Evolutionary conservation across 257 asterid species (phyloP).

Genomic region (Solanum okadae): DNA sequence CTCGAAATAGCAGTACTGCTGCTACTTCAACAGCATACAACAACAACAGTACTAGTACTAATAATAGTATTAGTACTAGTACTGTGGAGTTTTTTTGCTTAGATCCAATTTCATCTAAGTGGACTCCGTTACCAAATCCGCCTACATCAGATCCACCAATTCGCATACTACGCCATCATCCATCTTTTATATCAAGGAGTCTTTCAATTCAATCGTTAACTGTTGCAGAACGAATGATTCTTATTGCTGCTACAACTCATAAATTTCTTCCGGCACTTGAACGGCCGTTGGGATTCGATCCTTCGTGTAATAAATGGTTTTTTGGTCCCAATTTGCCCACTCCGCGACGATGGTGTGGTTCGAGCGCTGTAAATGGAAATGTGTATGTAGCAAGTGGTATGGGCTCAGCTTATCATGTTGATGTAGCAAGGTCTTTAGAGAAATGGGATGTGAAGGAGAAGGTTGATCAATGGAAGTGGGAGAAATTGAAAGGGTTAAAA

Average conservation of each 20-base stretch:
- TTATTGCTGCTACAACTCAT: conserved; percentile 46
- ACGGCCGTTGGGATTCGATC: conserved; percentile 48
- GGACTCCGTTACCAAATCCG: conserved; percentile 50
- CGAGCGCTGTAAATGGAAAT: conserved; percentile 22
- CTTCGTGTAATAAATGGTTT: conserved; percentile 38
- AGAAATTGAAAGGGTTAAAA: conserved; percentile 19
- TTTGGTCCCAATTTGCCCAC: conserved; percentile 41
- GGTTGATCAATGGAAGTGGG: conserved; percentile 46
- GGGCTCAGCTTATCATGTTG: conserved; percentile 29
- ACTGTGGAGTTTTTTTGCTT: conserved; percentile 27
- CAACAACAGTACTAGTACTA: background rate
- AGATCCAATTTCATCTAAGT: conserved; percentile 49
- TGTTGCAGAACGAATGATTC: conserved; percentile 21
- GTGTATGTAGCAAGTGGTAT: conserved; percentile 54
- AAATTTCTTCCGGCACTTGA: conserved; percentile 45
- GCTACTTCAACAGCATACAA: background rate
- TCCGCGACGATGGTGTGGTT: conserved; percentile 71
- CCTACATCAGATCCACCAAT: conserved; percentile 27
- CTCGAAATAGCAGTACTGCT: background rate
- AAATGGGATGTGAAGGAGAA: conserved; percentile 43
- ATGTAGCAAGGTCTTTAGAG: conserved; percentile 57
- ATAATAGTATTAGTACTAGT: background rate
- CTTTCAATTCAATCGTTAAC: conserved; percentile 54
- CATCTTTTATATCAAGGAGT: conserved; percentile 55
- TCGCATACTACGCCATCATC: conserved; percentile 38